These are phyloP conservation scores for Solanum paucissectum DNA, from an alignment of 257 asterid species.

Conservation along the genomic window DNA sequence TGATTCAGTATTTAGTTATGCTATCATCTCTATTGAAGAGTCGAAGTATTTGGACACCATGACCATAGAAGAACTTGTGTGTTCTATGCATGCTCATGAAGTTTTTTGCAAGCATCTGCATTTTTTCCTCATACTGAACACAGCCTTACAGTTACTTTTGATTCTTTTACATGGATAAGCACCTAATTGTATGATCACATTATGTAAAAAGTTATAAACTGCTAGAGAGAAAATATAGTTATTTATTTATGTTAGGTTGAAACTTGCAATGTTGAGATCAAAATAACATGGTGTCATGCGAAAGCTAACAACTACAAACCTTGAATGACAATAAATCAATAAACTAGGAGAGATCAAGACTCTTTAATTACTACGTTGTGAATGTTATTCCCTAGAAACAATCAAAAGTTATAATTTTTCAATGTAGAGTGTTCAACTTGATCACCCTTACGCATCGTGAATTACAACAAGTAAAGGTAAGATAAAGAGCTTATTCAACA, in stretches of 20 bases:
- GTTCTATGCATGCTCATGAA: too few relatives aligned
- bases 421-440: not conserved
- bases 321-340: not conserved
- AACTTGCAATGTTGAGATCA: not conserved
- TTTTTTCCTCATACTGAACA: not conserved
- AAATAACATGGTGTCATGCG: not conserved
- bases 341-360: not conserved
- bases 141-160: not conserved
- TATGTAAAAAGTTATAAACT: not conserved
- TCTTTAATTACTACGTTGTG: not conserved
- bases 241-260: not conserved
- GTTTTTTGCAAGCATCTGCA: not conserved
- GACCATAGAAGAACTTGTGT: not conserved
- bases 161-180: not conserved
- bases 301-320: not conserved
- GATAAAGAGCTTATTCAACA: not conserved
- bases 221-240: not conserved
- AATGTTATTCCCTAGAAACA: not conserved
- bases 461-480: not conserved
- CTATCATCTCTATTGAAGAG: not conserved
- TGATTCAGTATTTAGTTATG: not conserved
- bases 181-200: not conserved
- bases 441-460: not conserved
- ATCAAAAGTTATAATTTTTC: not conserved
- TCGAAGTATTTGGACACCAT: not conserved